phyloP scores from a whole-genome alignment of 2,329 filamentous ascomycete species.

The Phialophora macrospora region DNA sequence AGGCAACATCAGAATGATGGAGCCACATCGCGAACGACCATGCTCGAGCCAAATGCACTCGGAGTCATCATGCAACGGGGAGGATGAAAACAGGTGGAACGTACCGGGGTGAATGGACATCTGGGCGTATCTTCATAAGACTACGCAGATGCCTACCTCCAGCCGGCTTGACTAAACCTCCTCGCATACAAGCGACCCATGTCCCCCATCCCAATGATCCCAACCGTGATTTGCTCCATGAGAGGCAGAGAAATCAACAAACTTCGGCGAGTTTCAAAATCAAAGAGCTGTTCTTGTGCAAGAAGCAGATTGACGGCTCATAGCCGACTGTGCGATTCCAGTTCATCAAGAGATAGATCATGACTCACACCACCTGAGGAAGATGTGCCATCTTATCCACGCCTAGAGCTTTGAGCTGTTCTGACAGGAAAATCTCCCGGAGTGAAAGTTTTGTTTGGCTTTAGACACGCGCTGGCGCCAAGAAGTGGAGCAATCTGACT shows the following conservation, averaged over 20 bases:
- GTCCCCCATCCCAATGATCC: slow-evolving; percentile 98
- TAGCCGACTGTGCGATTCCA: background rate
- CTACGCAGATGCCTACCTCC: slow-evolving; percentile 70
- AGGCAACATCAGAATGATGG: slow-evolving; percentile 76
- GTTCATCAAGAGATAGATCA: slow-evolving; percentile 3
- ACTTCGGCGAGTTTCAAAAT: background rate
- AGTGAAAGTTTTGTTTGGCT: slow-evolving; percentile 1
- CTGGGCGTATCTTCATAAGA: slow-evolving; percentile 3
- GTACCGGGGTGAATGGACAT: slow-evolving; percentile 46
- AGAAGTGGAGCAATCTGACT: background rate
- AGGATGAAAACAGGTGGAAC: slow-evolving; percentile 26
- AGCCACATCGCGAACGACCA: slow-evolving; percentile 66
- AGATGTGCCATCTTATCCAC: slow-evolving; percentile 2
- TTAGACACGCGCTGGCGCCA: slow-evolving; percentile 1
- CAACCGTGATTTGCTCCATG: slow-evolving; percentile 75
- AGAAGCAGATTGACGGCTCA: background rate
- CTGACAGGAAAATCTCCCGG: slow-evolving; percentile 3
- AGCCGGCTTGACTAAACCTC: slow-evolving; percentile 85
- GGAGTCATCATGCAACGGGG: slow-evolving; percentile 82
- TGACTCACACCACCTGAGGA: background rate
- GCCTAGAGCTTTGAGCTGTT: background rate
- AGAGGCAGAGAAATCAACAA: slow-evolving; percentile 15
- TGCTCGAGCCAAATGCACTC: slow-evolving; percentile 99
- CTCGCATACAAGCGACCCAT: slow-evolving; percentile 99
- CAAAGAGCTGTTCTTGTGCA: background rate